Evolutionary conservation across 306 rosid genomes (phyloP).

Genomic region (Pyrus bretschneideri): DNA sequence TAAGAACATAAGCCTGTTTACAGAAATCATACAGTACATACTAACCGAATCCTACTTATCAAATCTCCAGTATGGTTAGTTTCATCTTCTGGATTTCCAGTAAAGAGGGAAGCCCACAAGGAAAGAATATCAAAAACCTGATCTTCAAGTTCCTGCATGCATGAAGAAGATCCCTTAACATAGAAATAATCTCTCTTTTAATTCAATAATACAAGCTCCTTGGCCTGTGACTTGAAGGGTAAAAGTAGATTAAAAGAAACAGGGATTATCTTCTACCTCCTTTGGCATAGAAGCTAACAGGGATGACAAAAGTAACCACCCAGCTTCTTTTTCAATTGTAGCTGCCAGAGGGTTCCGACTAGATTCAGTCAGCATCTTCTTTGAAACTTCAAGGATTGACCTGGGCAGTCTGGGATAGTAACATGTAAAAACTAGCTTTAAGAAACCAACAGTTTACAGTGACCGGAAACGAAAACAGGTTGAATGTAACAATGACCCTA

Average conservation of each 20-base stretch:
- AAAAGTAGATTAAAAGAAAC: background rate
- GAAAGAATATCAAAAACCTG: slow-evolving; percentile 93
- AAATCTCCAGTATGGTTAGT: slow-evolving; percentile 52
- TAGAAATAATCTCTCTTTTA: slow-evolving; percentile 12
- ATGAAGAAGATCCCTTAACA: slow-evolving; percentile 19
- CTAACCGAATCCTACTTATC: slow-evolving; percentile 51
- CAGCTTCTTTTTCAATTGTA: slow-evolving; percentile 82
- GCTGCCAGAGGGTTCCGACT: slow-evolving; percentile 70
- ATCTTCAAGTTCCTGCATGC: slow-evolving; percentile 79
- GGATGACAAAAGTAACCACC: slow-evolving; percentile 93
- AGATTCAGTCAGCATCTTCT: slow-evolving; percentile 72
- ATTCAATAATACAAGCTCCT: background rate
- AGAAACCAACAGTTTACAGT: background rate
- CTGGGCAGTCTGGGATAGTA: slow-evolving; percentile 60
- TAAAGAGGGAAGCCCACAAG: slow-evolving; percentile 73
- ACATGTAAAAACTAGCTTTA: background rate
- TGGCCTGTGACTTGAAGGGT: background rate
- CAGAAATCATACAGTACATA: background rate
- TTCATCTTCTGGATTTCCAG: slow-evolving; percentile 62
- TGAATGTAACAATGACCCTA: background rate
- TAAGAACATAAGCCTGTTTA: background rate
- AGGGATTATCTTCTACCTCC: slow-evolving; percentile 49
- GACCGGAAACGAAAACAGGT: background rate
- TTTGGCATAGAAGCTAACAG: slow-evolving; percentile 79
- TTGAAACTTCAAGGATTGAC: slow-evolving; percentile 79